Evolutionary conservation across 2,329 filamentous ascomycete genomes (phyloP), one percentile per base, ranked within the genome.

Genomic region (Gliomastix tumulicola): DNA sequence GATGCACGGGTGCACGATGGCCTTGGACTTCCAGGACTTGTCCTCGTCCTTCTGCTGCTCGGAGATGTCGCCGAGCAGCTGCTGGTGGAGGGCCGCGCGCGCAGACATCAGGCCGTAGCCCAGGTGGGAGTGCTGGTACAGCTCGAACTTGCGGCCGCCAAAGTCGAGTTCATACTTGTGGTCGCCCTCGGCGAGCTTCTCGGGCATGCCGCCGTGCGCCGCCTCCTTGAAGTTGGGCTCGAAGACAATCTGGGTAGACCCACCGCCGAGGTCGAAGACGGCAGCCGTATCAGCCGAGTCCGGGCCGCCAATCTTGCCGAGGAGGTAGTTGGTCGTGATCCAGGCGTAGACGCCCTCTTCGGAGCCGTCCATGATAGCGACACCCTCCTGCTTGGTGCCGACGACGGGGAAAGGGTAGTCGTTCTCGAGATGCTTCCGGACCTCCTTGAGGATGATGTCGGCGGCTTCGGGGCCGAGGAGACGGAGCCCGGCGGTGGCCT

Each of bases 301-400:
- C 3, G 88, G 86, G 10, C 86, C 85, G 41, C 92, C 92, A 60
- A 98, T 97, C 68, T 97, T 97, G 53, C 90, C 90, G 18, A 98
- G 79, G 28, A 98, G 82, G 63, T 98, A 98, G 72, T 98, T 98
- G 47, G 88, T 92, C 7, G 92, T 98, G 59, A 98, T 94, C 92
- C 92, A 98, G 36, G 92, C 94, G 56, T 94, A 98, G 21, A 98
- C 90, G 56, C 92, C 92, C 66, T 98, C 92, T 54, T 96, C 86
- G 35, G 86, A 88, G 44, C 92, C 92, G 51, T 95, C 89, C 92
- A 98, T 98, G 59, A 98, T 94, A 44, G 88, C 79, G 20, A 98
- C 88, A 39, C 94, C 92, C 38, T 85, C 80, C 49, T 90, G 82
- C 51, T 88, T 86, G 45, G 80, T 74, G 11, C 86, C 83, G 38